phyloP scores from a whole-genome alignment of 176 grass and related monocot species.

The Avena insularis region DNA sequence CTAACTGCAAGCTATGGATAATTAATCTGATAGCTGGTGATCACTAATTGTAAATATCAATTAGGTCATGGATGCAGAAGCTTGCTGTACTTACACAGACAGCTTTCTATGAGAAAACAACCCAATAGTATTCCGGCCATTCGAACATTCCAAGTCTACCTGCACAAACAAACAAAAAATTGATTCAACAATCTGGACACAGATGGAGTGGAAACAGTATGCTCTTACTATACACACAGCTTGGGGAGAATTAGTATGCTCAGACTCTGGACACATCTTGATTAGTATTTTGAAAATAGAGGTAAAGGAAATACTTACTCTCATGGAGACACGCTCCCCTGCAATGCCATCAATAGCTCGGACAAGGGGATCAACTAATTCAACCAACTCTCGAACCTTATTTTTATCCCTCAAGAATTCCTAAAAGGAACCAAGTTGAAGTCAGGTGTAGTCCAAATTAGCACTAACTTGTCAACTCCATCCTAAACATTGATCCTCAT shows the following conservation, averaged over 20 bases:
- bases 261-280: background rate
- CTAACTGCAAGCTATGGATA: background rate
- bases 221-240: background rate
- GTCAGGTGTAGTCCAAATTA: constrained; percentile 33
- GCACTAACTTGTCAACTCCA: constrained; percentile 11
- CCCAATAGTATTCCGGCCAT: constrained; percentile 66
- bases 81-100: constrained; percentile 57
- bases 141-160: constrained; percentile 77
- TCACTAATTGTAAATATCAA: background rate
- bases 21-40: background rate
- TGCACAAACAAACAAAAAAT: constrained; percentile 41
- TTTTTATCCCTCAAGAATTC: constrained; percentile 81
- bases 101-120: constrained; percentile 73
- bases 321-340: constrained; percentile 79
- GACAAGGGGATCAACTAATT: constrained; percentile 73
- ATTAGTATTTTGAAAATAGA: background rate
- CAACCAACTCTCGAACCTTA: constrained; percentile 67
- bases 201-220: constrained; percentile 12
- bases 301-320: constrained; percentile 59
- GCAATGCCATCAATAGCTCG: constrained; percentile 79
- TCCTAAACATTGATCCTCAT: constrained; percentile 10
- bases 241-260: background rate
- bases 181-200: constrained; percentile 30
- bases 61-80: constrained; percentile 8
- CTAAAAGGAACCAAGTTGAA: constrained; percentile 42